phyloP scores from a whole-genome alignment of 1,284 basidiomycete genomes.

The Cystobasidiaceae sp. region DNA sequence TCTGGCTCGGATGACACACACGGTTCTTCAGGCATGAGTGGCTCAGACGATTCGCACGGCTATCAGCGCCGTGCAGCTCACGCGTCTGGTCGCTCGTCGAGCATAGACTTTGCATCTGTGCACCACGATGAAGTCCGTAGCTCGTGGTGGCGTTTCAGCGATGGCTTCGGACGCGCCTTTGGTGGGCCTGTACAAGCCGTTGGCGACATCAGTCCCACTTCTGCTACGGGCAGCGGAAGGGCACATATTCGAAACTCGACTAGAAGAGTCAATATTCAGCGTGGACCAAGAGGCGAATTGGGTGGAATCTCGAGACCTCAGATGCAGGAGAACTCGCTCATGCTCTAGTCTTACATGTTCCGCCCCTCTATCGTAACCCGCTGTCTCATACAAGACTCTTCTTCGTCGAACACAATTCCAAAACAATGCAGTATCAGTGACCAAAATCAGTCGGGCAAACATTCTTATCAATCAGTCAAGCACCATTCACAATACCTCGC shows the following conservation, averaged over 20 bases:
- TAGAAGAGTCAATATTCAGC: constrained; percentile 29
- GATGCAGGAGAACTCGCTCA: constrained; percentile 31
- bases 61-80: neutral
- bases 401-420: neutral
- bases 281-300: constrained; percentile 6
- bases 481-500: too few species aligned
- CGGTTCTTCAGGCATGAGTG: neutral
- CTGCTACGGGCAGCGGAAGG: constrained; percentile 1
- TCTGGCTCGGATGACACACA: neutral
- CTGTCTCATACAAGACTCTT: neutral
- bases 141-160: constrained; percentile 29
- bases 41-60: constrained; percentile 20
- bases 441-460: neutral
- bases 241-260: constrained; percentile 11
- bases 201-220: constrained; percentile 1
- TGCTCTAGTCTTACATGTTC: constrained; percentile 3
- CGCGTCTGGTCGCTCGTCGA: constrained; percentile 20
- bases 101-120: constrained; percentile 25
- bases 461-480: too few species aligned
- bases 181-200: neutral
- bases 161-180: constrained; percentile 29
- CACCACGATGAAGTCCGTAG: constrained; percentile 16
- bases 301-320: constrained; percentile 19
- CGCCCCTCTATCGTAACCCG: neutral
- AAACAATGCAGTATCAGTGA: too few species aligned